A percentile compares a stretch with the other conserved stretches of the same genome.
Conservation (phyloP, 1,284 basidiomycete species). For the Coniophora puteana region DNA sequence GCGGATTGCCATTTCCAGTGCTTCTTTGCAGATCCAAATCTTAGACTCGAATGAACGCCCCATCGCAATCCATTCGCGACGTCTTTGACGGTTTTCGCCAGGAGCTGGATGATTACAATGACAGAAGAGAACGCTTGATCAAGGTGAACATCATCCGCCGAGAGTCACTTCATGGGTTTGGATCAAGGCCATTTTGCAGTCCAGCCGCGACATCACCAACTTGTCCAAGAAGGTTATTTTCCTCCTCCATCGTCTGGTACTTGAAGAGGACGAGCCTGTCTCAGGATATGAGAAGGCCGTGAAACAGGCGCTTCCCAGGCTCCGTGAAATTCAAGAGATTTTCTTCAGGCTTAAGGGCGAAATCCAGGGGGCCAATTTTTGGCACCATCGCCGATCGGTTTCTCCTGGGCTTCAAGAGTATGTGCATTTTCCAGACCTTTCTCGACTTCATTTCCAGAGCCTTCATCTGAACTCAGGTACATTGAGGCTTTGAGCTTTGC, state of each 20-base stretch:
- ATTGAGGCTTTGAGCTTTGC: conserved; percentile 92
- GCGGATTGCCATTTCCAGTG: too few relatives aligned
- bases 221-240: conserved; percentile 97
- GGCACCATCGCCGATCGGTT: conserved; percentile 77
- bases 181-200: conserved; percentile 36
- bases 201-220: conserved; percentile 84
- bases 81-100: conserved; percentile 61
- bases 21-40: too few relatives aligned
- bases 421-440: conserved; percentile 2
- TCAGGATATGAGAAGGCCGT: conserved; percentile 39
- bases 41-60: too few relatives aligned
- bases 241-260: conserved; percentile 78
- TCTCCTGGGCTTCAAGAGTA: conserved; percentile 78
- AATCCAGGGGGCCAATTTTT: conserved; percentile 69
- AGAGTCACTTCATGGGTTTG: conserved; percentile 6
- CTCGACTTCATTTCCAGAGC: conserved; percentile 12
- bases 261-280: conserved; percentile 42
- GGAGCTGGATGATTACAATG: conserved; percentile 72
- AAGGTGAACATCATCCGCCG: conserved; percentile 50
- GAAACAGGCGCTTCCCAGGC: conserved; percentile 59
- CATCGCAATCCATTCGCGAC: conserved; percentile 25
- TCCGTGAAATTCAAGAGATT: conserved; percentile 65
- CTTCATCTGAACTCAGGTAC: conserved; percentile 42
- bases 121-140: conserved; percentile 78
- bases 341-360: conserved; percentile 66